Evolutionary conservation across 1,284 basidiomycete genomes (phyloP), one percentile per base, ranked within the genome.

Genomic region (Mycena sp.): DNA sequence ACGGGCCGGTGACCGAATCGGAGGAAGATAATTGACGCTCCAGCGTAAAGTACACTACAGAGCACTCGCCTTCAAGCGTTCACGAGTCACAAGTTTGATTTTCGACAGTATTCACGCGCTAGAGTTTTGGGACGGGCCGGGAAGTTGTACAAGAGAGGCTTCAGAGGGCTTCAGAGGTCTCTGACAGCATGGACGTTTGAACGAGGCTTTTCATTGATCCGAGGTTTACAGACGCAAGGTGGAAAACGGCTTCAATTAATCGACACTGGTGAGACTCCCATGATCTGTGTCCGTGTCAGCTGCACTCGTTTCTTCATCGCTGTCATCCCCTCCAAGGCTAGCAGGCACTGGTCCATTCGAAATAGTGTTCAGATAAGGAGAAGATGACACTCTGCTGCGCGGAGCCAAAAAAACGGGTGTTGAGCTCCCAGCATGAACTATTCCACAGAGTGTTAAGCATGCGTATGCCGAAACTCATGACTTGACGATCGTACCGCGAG

Each of bases 221-320:
- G 44, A 41, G 50, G 38, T 29, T 53, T 37, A 14, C 51, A 23
- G 17, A 40, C 5, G 10, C 30, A 19, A 25, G 14, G 28, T 35
- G n/a, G 35, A 45, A 43, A 28, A 29, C 25, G 41, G 32, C 25
- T n/a, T 28, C 29, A 44, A 48, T 72, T 72, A 87, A 70, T 88
- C 86, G 54, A 88, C 83, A 70, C 86, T 87, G 11, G 86, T 87
- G 65, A 87, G 77, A 73, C 85, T 87, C 52, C 82, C 83, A 50
- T 79, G 80, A 49, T 78, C 79, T 32, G 71, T 73, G 57, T 81
- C 80, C 16, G 81, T 82, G 55, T 77, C 83, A 41, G 81, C 79
- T 59, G 85, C 70, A 64, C 82, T 84, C 25, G 75, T 73, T 51
- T 75, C 79, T 32, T 76, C 75, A 38, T 74, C 73, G 48, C 70